Evolutionary conservation across 495 filamentous ascomycete species (phyloP), one percentile per base, ranked within the genome.

Genomic region (Xylaria venustula): DNA sequence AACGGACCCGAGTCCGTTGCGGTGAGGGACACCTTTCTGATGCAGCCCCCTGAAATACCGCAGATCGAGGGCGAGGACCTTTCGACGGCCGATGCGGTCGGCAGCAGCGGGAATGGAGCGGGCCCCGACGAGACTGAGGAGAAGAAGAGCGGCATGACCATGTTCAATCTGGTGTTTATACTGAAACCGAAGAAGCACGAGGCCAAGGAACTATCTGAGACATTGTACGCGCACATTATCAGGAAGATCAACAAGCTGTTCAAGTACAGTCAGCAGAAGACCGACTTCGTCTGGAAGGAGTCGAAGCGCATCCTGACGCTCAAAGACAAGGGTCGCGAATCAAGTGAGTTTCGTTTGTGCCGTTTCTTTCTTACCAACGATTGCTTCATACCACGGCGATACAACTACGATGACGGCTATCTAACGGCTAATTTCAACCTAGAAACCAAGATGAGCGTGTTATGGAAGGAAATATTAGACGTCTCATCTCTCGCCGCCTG

Each of bases 131-230:
- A 85, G 54, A 70, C 71, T 25, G 78, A 85, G 61, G 84, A 88
- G 65, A 81, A 81, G 67, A 79, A 74, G 64, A 77, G 73, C 48
- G 77, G 75, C 44, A 93, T 98, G 90, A 92, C 86, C 22, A 97
- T 97, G 92, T 98, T 98, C 72, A 92, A 98, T 75, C 85, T 97
- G 34, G 91, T 97, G 14, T 98, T 97, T 74, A 89, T 96, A 34
- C 75, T 97, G 49, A 87, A 90, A 67, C 88, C 90, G 2, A 89
- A 90, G 37, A 81, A 87, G 49, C 75, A 90, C 42, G 90, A 95
- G 71, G 88, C 88, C 65, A 87, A 88, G 47, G 77, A 87, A 50
- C 80, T 91, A 20, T 81, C 92, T 47, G 82, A 86, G 55, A 87
- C 93, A 51, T 87, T 97, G 69, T 96, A 93, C 68, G 82, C 91